These are phyloP conservation scores for Russula abietina DNA, from an alignment of 768 basidiomycete genomes.

Conservation along the genomic window DNA sequence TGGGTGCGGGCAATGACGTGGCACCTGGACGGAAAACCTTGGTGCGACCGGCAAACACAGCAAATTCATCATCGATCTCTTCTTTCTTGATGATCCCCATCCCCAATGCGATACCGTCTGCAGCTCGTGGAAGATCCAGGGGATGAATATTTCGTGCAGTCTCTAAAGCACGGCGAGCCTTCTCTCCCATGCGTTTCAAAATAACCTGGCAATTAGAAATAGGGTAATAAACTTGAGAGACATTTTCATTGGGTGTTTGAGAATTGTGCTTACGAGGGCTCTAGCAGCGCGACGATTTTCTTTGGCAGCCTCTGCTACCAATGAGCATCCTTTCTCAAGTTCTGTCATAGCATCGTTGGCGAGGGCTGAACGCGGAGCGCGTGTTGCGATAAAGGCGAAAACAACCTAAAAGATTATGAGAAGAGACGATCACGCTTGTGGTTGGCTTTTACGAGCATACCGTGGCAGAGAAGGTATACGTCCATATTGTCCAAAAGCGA, in stretches of 20 bases:
- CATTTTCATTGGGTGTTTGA: not conserved
- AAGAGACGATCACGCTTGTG: conserved; percentile 26
- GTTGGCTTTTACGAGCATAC: conserved; percentile 40
- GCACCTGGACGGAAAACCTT: conserved; percentile 50
- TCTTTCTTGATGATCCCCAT: conserved; percentile 46
- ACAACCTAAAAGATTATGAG: conserved; percentile 46
- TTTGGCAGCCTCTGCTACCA: conserved; percentile 58
- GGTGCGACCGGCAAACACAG: conserved; percentile 63
- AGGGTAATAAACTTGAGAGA: not conserved
- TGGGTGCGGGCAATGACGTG: conserved; percentile 17
- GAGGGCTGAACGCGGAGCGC: conserved; percentile 61
- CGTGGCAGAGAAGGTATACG: conserved; percentile 48
- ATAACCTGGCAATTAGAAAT: conserved; percentile 45
- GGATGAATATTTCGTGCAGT: conserved; percentile 33
- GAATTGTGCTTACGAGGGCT: conserved; percentile 46
- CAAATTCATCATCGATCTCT: conserved; percentile 56
- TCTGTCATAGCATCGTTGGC: conserved; percentile 64
- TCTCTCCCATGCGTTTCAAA: conserved; percentile 54
- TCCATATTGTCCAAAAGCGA: conserved; percentile 57
- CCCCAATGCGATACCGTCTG: conserved; percentile 36
- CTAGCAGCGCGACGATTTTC: conserved; percentile 58
- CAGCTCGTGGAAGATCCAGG: conserved; percentile 26
- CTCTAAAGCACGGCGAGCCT: conserved; percentile 54
- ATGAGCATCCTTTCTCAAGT: conserved; percentile 56
- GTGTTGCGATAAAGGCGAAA: conserved; percentile 73